phyloP scores from a whole-genome alignment of 768 basidiomycete species.

The Zangia roseola region DNA sequence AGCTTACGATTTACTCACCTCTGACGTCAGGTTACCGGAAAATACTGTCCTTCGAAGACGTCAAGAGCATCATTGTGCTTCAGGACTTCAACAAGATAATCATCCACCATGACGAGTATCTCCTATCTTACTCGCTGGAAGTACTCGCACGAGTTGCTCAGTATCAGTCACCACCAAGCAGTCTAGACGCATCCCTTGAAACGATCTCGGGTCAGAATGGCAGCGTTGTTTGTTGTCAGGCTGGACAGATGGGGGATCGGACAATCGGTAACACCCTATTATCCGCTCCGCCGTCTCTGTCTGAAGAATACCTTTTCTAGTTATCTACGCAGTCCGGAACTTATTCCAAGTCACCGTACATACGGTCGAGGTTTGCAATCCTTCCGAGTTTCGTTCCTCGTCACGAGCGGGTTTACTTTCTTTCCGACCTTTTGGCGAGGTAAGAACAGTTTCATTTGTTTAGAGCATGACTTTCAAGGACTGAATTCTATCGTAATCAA shows the following conservation, averaged over 20 bases:
- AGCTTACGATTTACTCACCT: not conserved
- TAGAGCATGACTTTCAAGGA: not conserved
- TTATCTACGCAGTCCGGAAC: constrained; percentile 66
- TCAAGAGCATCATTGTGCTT: constrained; percentile 56
- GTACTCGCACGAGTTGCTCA: constrained; percentile 59
- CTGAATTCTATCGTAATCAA: constrained; percentile 26
- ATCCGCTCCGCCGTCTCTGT: not conserved
- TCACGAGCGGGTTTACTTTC: constrained; percentile 38
- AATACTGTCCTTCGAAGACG: constrained; percentile 50
- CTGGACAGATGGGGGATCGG: constrained; percentile 51
- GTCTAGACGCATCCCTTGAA: constrained; percentile 59
- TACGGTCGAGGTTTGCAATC: constrained; percentile 54
- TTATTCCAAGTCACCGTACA: constrained; percentile 59
- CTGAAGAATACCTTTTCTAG: constrained; percentile 36
- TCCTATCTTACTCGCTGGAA: constrained; percentile 71
- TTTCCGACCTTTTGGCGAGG: constrained; percentile 68
- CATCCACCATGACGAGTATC: constrained; percentile 54
- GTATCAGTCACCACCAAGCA: constrained; percentile 44
- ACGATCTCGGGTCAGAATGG: constrained; percentile 53
- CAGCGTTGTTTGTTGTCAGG: constrained; percentile 60
- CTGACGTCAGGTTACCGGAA: constrained; percentile 50
- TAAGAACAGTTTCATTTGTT: constrained; percentile 31
- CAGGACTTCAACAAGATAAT: constrained; percentile 66
- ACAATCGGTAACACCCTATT: constrained; percentile 49
- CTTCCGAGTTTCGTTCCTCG: constrained; percentile 34